Evolutionary conservation across 108 stramenopile species (phyloP).

Genomic region (Nitzschia palea): DNA sequence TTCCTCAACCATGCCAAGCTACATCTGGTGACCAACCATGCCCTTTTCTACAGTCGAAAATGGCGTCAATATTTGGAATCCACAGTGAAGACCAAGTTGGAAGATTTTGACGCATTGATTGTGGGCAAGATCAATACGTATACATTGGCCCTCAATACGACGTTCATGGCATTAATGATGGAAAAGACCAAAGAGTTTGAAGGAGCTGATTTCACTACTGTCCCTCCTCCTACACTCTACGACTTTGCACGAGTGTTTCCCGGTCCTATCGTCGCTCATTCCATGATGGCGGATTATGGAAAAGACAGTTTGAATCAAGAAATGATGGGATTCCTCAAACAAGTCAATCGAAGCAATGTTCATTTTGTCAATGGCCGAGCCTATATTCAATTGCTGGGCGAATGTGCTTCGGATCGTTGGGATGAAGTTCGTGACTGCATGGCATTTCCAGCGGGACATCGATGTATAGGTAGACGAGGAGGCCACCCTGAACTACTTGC

Average conservation of each 20-base stretch:
- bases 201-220: slow-evolving; percentile 8
- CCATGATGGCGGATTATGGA: slow-evolving; percentile 13
- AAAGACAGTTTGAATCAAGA: neutral
- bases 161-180: slow-evolving; percentile 18
- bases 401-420: slow-evolving; percentile 8
- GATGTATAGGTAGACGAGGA: slow-evolving; percentile 14
- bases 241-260: slow-evolving; percentile 5
- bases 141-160: slow-evolving; percentile 10
- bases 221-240: neutral
- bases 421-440: slow-evolving; percentile 1
- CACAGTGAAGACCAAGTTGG: neutral
- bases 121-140: slow-evolving; percentile 14
- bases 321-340: neutral
- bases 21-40: slow-evolving; percentile 11
- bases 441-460: slow-evolving; percentile 5
- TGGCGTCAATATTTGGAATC: slow-evolving; percentile 10
- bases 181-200: slow-evolving; percentile 10
- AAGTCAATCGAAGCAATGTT: neutral
- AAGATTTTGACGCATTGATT: slow-evolving; percentile 2
- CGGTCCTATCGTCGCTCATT: slow-evolving; percentile 20
- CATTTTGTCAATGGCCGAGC: slow-evolving; percentile 12
- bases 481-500: slow-evolving; percentile 23
- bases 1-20: slow-evolving; percentile 9
- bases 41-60: slow-evolving; percentile 10
- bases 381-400: slow-evolving; percentile 7